Base-by-base conservation (phyloP, 2,329 filamentous ascomycete genomes). In the Stachybotrys elegans region DNA sequence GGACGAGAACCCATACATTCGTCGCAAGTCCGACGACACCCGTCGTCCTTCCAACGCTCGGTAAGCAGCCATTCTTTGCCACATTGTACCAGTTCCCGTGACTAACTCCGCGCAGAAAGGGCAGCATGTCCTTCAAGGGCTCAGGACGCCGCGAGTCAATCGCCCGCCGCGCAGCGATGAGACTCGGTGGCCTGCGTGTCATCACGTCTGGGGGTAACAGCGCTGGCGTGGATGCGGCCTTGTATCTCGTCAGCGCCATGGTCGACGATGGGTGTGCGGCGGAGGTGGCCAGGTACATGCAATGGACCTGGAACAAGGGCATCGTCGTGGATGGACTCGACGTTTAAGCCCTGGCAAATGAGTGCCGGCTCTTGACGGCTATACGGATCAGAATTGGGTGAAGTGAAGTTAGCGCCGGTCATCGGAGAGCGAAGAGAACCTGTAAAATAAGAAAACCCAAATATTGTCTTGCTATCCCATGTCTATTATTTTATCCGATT, bases 221-320 rank as follows among this genome's bases (percentile, higher is more conserved):
- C 61, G 83, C 85, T 66, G 88, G 89, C 61, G 72, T 94, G 44
- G 89, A 95, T 73, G 89, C 89, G 44, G 76, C 84, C 54, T 70
- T 94, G 70, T 93, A 95, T 71, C 75, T 95, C 61, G 83, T 94
- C 65, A 86, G 84, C 66, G 87, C 88, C 54, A 70, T 94, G 64
- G 87, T 92, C 40, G 86, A 83, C 48, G 81, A 88, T 58, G 86
- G 87, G 43, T 76, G 83, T 48, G 88, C 88, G 50, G 77, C 81
- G 46, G 86, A 92, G 68, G 83, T 88, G 52, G 84, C 86, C 59
- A 78, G 83, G 51, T 56, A 78, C 53, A 81, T 93, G 75, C 86
- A 92, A 71, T 87, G 91, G 74, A 81, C 77, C 59, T 95, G 89
- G 89, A 79, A 79, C 65, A 92, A 91, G 81, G 88, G 88, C 55